Percentiles rank a stretch among this genome's conserved stretches.
These are phyloP conservation scores for Tricholoma terreum DNA, from an alignment of 768 basidiomycete genomes.

Conservation along the genomic window DNA sequence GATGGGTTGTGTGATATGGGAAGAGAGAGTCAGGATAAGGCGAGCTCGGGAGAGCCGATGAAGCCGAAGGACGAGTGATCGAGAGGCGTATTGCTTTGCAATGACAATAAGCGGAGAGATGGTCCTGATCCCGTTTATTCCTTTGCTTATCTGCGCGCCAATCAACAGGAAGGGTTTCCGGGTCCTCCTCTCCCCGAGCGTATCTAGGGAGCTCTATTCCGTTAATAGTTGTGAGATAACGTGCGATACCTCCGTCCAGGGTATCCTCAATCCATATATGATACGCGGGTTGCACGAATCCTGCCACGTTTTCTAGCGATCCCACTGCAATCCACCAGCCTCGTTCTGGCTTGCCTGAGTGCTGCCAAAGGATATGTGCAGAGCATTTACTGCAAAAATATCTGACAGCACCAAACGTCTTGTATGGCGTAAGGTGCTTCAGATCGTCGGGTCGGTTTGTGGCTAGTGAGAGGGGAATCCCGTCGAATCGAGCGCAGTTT, in stretches of 20 bases:
- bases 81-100: slow-evolving; percentile 13
- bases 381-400: slow-evolving; percentile 18
- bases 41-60: slow-evolving; percentile 7
- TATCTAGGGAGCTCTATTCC: slow-evolving; percentile 13
- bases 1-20: slow-evolving; percentile 7
- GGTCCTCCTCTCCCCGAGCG: not conserved
- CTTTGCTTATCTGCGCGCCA: slow-evolving; percentile 5
- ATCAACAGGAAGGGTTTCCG: slow-evolving; percentile 5
- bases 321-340: slow-evolving; percentile 14
- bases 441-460: slow-evolving; percentile 11
- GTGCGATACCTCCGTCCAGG: slow-evolving; percentile 17
- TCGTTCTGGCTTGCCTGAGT: not conserved
- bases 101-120: slow-evolving; percentile 14
- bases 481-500: slow-evolving; percentile 12
- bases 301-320: slow-evolving; percentile 12
- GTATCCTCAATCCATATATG: slow-evolving; percentile 18
- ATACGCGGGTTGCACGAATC: slow-evolving; percentile 3
- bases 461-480: slow-evolving; percentile 8
- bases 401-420: slow-evolving; percentile 10
- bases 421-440: slow-evolving; percentile 13
- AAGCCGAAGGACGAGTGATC: slow-evolving; percentile 17
- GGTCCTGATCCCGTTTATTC: not conserved
- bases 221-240: slow-evolving; percentile 8
- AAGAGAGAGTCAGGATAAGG: slow-evolving; percentile 23
- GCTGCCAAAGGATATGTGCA: slow-evolving; percentile 16